Evolutionary conservation across 805 yeast species (phyloP).

Genomic region (Lachancea thermotolerans): DNA sequence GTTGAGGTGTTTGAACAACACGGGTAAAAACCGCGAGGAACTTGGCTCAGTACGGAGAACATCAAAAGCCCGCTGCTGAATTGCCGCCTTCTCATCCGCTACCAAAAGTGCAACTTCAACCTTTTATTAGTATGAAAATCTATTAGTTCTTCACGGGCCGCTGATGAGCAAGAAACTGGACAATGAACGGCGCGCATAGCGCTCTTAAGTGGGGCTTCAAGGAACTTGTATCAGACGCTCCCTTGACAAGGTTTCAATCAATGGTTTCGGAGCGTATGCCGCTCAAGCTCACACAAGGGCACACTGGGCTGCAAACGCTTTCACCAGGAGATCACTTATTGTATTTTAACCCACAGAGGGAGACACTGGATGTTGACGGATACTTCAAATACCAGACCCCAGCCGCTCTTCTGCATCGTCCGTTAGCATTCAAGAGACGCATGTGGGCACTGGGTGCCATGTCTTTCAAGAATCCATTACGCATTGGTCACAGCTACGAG

Average conservation of each 20-base stretch:
- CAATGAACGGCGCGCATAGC: background rate
- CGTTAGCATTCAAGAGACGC: constrained; percentile 42
- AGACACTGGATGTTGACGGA: constrained; percentile 58
- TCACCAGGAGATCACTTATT: constrained; percentile 40
- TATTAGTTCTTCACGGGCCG: no score
- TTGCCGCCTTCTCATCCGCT: no score
- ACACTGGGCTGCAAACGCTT: no score
- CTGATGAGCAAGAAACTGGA: background rate
- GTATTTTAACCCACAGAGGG: constrained; percentile 54
- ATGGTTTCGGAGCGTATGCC: background rate
- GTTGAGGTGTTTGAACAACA: no score
- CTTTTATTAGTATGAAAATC: no score
- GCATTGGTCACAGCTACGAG: constrained; percentile 33
- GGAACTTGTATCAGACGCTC: constrained; percentile 3
- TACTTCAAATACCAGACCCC: constrained; percentile 79
- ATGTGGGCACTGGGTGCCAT: constrained; percentile 78
- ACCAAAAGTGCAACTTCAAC: no score
- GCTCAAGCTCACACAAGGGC: background rate
- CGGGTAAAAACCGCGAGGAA: no score
- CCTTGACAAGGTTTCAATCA: background rate
- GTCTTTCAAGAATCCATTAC: constrained; percentile 33
- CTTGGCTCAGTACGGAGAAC: no score
- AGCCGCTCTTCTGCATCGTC: constrained; percentile 13
- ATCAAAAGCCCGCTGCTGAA: no score
- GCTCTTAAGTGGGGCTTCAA: constrained; percentile 2